Base-by-base conservation (phyloP, 208 protist genomes). In the Trypanosoma boissoni region DNA sequence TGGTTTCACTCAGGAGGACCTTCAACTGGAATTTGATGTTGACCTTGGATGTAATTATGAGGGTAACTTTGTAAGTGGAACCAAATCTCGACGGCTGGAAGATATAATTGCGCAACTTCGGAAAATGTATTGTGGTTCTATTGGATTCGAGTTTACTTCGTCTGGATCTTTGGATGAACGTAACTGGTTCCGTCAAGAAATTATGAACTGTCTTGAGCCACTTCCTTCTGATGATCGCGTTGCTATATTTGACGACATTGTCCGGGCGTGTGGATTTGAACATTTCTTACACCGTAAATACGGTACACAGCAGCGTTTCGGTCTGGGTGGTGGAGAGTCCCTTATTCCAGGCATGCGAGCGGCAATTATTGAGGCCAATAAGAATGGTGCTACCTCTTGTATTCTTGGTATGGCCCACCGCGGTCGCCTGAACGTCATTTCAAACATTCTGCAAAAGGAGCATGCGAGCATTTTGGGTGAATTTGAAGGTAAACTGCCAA, bases 361-460 rank as follows among this genome's bases (percentile, higher is more conserved):
- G 20, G 70, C 94, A 58, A 90, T 99, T 44, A 81, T 92, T 45
- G 72, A 68, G 18, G 86, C 91, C 7, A 80, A 79, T 57, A 71
- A 94, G 7, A 56, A 75, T 20, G 97, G 97, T 27, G 87, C 96
- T 16, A 78, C 91, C 37, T 80, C 72, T 28, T 80, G 97, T 37
- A 95, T 99, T 31, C 65, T 99, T 26, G 98, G 98, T 66, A 99
- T 99, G 98, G 88, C 98, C 21, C 98, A 99, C 80, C 87, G 98
- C 45, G 98, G 97, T 16, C 88, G 97, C 31, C 88, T 99, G 16
- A 98, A 98, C 76, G 85, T 99, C 1, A 80, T 99, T 16, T 83
- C 87, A 28, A 99, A 99, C 71, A 89, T 99, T 9, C 78, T 97
- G 39, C 78, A 89, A 52, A 99, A 98, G 78, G 96, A 97, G 12